A percentile compares a stretch with the other conserved stretches of the same genome.
Evolutionary conservation across 2,329 filamentous ascomycete species (phyloP).

Genomic region (Cladobotryum protrusum): DNA sequence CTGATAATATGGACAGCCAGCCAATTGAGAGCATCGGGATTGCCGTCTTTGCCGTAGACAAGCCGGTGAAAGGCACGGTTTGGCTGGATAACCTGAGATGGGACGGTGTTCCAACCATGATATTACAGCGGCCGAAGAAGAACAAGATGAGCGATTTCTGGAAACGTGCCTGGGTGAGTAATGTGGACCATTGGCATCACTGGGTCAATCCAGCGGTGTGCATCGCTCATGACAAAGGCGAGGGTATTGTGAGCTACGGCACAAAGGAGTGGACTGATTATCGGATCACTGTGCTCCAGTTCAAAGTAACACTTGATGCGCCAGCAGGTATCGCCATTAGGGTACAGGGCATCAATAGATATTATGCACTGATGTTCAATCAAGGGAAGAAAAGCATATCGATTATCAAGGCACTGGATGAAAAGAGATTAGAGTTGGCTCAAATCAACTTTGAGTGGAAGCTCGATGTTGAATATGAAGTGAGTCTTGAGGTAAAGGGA

Average conservation of each 20-base stretch:
- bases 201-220: background rate
- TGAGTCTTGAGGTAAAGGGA: background rate
- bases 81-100: conserved; percentile 10
- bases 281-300: conserved; percentile 12
- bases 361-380: conserved; percentile 22
- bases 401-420: conserved; percentile 9
- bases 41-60: background rate
- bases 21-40: conserved; percentile 11
- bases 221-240: conserved; percentile 7
- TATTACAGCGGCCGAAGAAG: background rate
- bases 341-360: conserved; percentile 25
- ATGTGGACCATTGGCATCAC: conserved; percentile 3
- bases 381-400: conserved; percentile 10
- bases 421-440: conserved; percentile 2
- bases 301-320: conserved; percentile 20
- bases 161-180: conserved; percentile 10
- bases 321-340: conserved; percentile 21
- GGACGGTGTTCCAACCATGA: conserved; percentile 10
- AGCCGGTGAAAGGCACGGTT: background rate
- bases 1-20: conserved; percentile 8
- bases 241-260: conserved; percentile 26
- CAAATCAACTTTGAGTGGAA: conserved; percentile 5
- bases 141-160: conserved; percentile 5
- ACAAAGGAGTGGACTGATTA: conserved; percentile 29
- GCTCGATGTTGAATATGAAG: conserved; percentile 3